Conservation (phyloP, 108 stramenopile genomes). For the Cafeteria roenbergensis region DNA sequence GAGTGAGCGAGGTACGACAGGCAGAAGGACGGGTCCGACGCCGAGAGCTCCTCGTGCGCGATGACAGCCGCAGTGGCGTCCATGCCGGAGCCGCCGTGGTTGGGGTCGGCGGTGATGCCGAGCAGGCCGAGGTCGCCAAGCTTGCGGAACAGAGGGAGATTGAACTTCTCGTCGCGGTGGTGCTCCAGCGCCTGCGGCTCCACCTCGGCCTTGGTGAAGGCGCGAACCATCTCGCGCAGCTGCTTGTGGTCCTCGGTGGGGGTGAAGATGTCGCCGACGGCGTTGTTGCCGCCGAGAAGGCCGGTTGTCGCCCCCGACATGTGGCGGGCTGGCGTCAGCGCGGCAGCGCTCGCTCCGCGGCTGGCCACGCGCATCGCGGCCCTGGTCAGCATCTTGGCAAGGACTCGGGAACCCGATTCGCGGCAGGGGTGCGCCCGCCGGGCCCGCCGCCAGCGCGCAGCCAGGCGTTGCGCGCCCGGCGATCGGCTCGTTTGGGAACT, state of each 20-base stretch:
- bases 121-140: conserved; percentile 79
- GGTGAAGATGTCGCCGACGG: conserved; percentile 43
- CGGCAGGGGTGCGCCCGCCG: too few relatives aligned
- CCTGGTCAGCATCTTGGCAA: too few relatives aligned
- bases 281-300: too few relatives aligned
- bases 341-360: too few relatives aligned
- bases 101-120: conserved; percentile 71
- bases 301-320: too few relatives aligned
- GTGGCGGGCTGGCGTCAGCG: too few relatives aligned
- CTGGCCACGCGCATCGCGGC: too few relatives aligned
- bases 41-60: conserved; percentile 59
- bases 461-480: too few relatives aligned
- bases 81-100: conserved; percentile 78
- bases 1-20: conserved; percentile 87
- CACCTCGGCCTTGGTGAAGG: conserved; percentile 54
- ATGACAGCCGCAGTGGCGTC: conserved; percentile 70
- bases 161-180: conserved; percentile 77
- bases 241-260: conserved; percentile 74
- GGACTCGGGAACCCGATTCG: too few relatives aligned
- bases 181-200: conserved; percentile 78
- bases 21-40: conserved; percentile 90
- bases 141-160: conserved; percentile 62
- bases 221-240: conserved; percentile 66
- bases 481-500: too few relatives aligned
- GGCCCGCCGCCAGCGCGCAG: too few relatives aligned